Conservation (phyloP, 2,329 filamentous ascomycete genomes). For the Fusarium anthophilum region DNA sequence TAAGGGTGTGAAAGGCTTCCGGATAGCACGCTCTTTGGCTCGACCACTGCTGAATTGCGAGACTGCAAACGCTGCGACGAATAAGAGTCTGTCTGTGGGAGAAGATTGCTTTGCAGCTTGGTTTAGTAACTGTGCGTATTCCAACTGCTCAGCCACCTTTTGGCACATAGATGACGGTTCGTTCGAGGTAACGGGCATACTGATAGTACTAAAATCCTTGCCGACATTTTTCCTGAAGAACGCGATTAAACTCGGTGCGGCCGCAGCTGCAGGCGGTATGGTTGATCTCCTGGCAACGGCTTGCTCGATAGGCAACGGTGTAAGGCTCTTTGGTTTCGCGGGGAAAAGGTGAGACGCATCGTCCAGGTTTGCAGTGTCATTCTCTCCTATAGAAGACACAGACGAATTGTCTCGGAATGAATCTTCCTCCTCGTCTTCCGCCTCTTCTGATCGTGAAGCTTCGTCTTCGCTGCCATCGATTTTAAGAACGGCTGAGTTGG, state of each 20-base stretch:
- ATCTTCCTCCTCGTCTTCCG: constrained; percentile 59
- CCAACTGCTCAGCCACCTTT: constrained; percentile 87
- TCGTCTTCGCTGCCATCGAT: constrained; percentile 79
- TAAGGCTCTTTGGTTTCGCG: constrained; percentile 75
- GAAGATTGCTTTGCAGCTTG: constrained; percentile 72
- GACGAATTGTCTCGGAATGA: constrained; percentile 66
- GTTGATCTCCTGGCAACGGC: constrained; percentile 72
- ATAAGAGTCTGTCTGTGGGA: constrained; percentile 76
- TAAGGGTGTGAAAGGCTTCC: constrained; percentile 97
- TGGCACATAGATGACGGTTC: constrained; percentile 91
- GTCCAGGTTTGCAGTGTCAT: constrained; percentile 66
- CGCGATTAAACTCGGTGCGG: constrained; percentile 89
- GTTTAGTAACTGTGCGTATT: constrained; percentile 88
- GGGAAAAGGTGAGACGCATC: constrained; percentile 76
- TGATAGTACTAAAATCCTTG: constrained; percentile 95
- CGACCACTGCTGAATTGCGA: constrained; percentile 84
- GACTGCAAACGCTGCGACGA: constrained; percentile 89
- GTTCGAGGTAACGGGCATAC: constrained; percentile 97
- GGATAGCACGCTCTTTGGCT: constrained; percentile 88
- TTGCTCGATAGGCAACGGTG: constrained; percentile 78
- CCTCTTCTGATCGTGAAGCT: constrained; percentile 63
- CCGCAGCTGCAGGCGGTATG: constrained; percentile 77
- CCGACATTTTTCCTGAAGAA: constrained; percentile 98
- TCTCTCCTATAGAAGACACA: constrained; percentile 67
- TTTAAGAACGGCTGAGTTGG: constrained; percentile 73